Conservation (phyloP, 768 basidiomycete species). For the Hemileccinum impolitum region DNA sequence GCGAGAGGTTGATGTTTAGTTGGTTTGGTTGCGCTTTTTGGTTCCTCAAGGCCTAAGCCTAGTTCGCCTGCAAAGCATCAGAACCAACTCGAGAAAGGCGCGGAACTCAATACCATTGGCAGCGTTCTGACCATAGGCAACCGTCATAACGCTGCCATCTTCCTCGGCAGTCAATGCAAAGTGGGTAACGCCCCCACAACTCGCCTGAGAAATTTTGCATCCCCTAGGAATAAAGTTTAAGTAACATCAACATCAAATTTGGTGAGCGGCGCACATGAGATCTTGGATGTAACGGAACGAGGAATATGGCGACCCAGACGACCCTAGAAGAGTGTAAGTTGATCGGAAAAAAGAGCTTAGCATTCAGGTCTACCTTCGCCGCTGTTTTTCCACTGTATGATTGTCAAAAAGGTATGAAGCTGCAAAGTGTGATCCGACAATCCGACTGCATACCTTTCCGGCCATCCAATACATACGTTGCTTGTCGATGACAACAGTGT, state of each 20-base stretch:
- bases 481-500: slow-evolving; percentile 78
- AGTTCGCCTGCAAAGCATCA: slow-evolving; percentile 58
- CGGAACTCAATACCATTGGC: slow-evolving; percentile 53
- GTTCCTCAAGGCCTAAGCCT: slow-evolving; percentile 73
- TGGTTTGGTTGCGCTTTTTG: slow-evolving; percentile 86
- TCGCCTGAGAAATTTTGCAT: slow-evolving; percentile 68
- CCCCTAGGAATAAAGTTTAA: slow-evolving; percentile 44
- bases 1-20: slow-evolving; percentile 63
- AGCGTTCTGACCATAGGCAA: slow-evolving; percentile 85
- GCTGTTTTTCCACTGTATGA: slow-evolving; percentile 83
- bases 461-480: slow-evolving; percentile 89
- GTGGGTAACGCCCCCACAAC: slow-evolving; percentile 87
- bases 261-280: slow-evolving; percentile 54
- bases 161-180: slow-evolving; percentile 77
- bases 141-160: slow-evolving; percentile 73
- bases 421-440: neutral
- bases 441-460: slow-evolving; percentile 52
- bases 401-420: slow-evolving; percentile 6
- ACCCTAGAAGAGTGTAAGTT: slow-evolving; percentile 52
- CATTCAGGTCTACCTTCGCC: slow-evolving; percentile 64
- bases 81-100: neutral
- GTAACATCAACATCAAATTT: neutral
- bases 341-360: neutral
- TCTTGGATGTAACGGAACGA: slow-evolving; percentile 86
- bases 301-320: slow-evolving; percentile 86